Conservation (phyloP, 768 basidiomycete species). For the Rhizopogon vinicolor region DNA sequence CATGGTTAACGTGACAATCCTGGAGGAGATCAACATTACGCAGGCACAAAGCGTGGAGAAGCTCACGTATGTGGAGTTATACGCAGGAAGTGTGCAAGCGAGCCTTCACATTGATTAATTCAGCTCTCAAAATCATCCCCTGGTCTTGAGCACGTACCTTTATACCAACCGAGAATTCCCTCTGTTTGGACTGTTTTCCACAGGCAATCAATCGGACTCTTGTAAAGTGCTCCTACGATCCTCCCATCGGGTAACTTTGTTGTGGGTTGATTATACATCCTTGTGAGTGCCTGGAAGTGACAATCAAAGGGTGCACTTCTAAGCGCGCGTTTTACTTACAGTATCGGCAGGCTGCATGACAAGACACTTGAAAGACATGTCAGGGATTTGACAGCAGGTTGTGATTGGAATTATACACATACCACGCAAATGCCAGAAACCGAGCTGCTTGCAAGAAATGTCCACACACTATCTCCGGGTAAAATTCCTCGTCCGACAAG, state of each 20-base stretch:
- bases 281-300: constrained; percentile 64
- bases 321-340: constrained; percentile 36
- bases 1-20: constrained; percentile 86
- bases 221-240: constrained; percentile 74
- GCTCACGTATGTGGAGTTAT: constrained; percentile 89
- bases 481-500: constrained; percentile 65
- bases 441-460: constrained; percentile 83
- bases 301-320: not conserved
- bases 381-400: not conserved
- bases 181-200: constrained; percentile 94
- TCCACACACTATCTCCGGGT: constrained; percentile 75
- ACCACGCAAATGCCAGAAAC: constrained; percentile 92
- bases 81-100: constrained; percentile 88
- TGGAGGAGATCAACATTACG: constrained; percentile 22
- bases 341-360: constrained; percentile 97
- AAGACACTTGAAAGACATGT: constrained; percentile 47
- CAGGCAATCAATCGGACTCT: constrained; percentile 91
- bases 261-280: constrained; percentile 96
- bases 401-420: constrained; percentile 26
- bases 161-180: constrained; percentile 93
- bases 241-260: constrained; percentile 64
- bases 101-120: constrained; percentile 44
- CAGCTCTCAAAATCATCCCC: not conserved
- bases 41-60: not conserved
- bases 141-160: constrained; percentile 47